A percentile compares a stretch with the other conserved stretches of the same genome.
These are phyloP conservation scores for Phytophthora rubi DNA, from an alignment of 352 stramenopile species.

Conservation along the genomic window DNA sequence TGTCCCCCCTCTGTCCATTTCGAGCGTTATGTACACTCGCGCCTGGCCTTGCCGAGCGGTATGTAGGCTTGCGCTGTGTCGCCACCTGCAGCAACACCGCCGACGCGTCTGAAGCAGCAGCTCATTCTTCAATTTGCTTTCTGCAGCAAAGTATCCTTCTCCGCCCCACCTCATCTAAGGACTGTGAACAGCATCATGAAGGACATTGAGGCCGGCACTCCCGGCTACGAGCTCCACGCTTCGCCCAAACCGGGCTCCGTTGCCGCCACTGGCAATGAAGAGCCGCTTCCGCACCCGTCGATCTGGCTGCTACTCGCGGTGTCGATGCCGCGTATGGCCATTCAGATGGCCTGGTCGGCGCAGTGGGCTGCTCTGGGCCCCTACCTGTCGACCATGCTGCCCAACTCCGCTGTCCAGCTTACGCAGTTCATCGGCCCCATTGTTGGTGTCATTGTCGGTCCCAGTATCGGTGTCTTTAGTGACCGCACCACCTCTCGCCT, in stretches of 20 bases:
- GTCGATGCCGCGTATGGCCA: slow-evolving; percentile 40
- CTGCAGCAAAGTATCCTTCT: slow-evolving; percentile 16
- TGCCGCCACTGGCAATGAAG: slow-evolving; percentile 13
- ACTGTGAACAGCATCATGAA: slow-evolving; percentile 23
- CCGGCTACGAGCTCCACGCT: slow-evolving; percentile 31
- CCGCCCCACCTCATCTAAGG: slow-evolving; percentile 9
- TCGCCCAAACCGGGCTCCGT: slow-evolving; percentile 33
- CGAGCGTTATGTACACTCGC: slow-evolving; percentile 21
- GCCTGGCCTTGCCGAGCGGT: slow-evolving; percentile 18
- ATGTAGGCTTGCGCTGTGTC: slow-evolving; percentile 9
- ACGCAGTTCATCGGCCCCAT: slow-evolving; percentile 37
- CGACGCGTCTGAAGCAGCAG: slow-evolving; percentile 7
- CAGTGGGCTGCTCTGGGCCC: slow-evolving; percentile 47
- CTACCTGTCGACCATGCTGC: slow-evolving; percentile 50
- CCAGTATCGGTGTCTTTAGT: slow-evolving; percentile 38
- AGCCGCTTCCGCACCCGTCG: slow-evolving; percentile 35
- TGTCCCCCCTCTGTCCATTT: slow-evolving; percentile 24
- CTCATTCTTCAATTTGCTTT: slow-evolving; percentile 39
- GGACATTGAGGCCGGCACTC: slow-evolving; percentile 33
- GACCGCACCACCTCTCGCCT: slow-evolving; percentile 46
- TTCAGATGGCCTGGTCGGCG: slow-evolving; percentile 41
- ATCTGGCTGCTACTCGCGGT: slow-evolving; percentile 33
- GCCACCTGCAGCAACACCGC: slow-evolving; percentile 13
- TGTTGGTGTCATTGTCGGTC: slow-evolving; percentile 33
- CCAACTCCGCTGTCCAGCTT: slow-evolving; percentile 43